These are phyloP conservation scores for Zoysia matrella DNA, from an alignment of 202 grass and related monocot species.

Conservation along the genomic window DNA sequence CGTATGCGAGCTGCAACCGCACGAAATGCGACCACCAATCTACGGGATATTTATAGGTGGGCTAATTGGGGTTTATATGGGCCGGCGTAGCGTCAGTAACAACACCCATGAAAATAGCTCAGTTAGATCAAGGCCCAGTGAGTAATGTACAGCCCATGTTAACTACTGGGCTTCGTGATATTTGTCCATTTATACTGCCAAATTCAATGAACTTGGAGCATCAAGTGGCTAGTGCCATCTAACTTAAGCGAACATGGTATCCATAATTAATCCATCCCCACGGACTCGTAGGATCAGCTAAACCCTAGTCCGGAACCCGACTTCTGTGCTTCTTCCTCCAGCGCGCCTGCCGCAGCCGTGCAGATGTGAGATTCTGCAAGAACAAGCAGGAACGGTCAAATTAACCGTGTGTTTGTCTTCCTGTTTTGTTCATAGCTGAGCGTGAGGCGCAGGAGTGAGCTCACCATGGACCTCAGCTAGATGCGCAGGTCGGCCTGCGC, in stretches of 20 bases:
- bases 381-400: slow-evolving; percentile 3
- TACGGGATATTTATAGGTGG: background rate
- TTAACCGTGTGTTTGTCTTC: background rate
- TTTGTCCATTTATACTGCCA: background rate
- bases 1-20: too few species aligned
- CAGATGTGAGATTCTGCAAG: slow-evolving; percentile 9
- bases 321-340: background rate
- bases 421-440: background rate
- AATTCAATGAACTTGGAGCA: background rate
- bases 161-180: background rate
- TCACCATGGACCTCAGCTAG: slow-evolving; percentile 47
- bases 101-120: background rate
- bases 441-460: background rate
- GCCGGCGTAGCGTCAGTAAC: background rate
- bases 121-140: background rate
- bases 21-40: too few species aligned
- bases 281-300: slow-evolving; percentile 29
- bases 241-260: slow-evolving; percentile 19
- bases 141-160: background rate
- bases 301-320: slow-evolving; percentile 18
- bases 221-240: background rate
- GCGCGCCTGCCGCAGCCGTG: slow-evolving; percentile 18
- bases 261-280: slow-evolving; percentile 26
- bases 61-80: background rate
- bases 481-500: slow-evolving; percentile 87